A percentile compares a stretch with the other conserved stretches of the same genome.
Evolutionary conservation across 805 yeast species (phyloP).

Genomic region (Teunomyces lycoperdinae): DNA sequence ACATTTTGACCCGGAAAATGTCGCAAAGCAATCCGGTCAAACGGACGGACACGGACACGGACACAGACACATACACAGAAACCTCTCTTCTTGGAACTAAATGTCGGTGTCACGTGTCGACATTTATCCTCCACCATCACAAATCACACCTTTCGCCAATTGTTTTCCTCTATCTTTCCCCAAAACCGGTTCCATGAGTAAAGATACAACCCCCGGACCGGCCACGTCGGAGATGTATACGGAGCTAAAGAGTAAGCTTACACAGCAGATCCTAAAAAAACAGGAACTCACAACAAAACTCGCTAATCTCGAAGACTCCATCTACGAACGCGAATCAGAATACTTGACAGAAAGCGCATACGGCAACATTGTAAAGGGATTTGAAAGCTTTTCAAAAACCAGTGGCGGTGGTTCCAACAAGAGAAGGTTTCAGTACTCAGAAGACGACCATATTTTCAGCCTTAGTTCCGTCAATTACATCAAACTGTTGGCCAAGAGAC

Average conservation of each 20-base stretch:
- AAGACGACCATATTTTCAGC: slow-evolving; percentile 79
- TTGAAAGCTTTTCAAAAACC: slow-evolving; percentile 70
- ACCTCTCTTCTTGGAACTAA: too few relatives aligned
- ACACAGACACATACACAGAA: too few relatives aligned
- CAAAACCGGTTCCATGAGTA: slow-evolving; percentile 1
- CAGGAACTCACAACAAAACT: slow-evolving; percentile 63
- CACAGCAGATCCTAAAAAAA: slow-evolving; percentile 59
- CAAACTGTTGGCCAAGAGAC: slow-evolving; percentile 50
- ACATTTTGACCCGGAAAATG: slow-evolving; percentile 4
- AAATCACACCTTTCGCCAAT: background rate
- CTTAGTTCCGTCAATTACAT: slow-evolving; percentile 69
- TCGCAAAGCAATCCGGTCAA: background rate
- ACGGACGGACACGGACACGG: background rate
- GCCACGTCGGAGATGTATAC: slow-evolving; percentile 54
- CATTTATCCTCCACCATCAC: background rate
- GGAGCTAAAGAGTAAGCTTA: slow-evolving; percentile 61
- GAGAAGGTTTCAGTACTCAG: slow-evolving; percentile 54
- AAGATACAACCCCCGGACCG: slow-evolving; percentile 5
- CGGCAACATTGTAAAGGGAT: slow-evolving; percentile 89
- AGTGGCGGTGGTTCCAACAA: slow-evolving; percentile 32
- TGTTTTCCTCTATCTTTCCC: too few relatives aligned
- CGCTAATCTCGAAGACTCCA: slow-evolving; percentile 66
- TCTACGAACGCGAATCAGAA: slow-evolving; percentile 73
- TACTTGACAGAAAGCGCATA: slow-evolving; percentile 70
- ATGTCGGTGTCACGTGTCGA: background rate